phyloP scores from a whole-genome alignment of 768 basidiomycete species.

The Phylloporus arenicola region DNA sequence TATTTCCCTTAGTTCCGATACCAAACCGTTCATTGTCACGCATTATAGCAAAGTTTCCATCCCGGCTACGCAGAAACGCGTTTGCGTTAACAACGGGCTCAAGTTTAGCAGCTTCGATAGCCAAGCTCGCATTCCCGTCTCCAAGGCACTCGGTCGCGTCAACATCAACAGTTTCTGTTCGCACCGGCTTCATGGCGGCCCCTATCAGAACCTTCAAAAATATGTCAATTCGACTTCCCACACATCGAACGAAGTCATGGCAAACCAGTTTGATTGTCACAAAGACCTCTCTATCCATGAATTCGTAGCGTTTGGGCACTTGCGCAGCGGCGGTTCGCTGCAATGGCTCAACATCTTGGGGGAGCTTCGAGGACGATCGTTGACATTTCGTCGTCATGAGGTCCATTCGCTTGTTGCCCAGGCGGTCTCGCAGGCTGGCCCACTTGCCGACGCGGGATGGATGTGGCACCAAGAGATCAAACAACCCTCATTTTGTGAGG shows the following conservation, averaged over 20 bases:
- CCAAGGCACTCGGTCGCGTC: constrained; percentile 7
- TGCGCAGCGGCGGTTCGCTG: constrained; percentile 40
- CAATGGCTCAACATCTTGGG: constrained; percentile 50
- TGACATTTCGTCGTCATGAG: constrained; percentile 37
- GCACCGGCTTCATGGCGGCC: constrained; percentile 26
- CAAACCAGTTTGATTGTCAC: constrained; percentile 39
- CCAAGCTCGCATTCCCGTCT: constrained; percentile 8
- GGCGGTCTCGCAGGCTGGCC: constrained; percentile 41
- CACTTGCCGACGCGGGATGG: constrained; percentile 8
- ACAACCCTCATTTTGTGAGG: constrained; percentile 29
- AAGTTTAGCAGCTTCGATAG: constrained; percentile 28
- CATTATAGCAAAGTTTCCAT: constrained; percentile 15
- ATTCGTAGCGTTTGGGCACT: constrained; percentile 38
- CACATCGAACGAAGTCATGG: constrained; percentile 41
- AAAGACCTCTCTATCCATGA: constrained; percentile 41
- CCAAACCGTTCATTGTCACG: constrained; percentile 15
- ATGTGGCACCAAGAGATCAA: constrained; percentile 40
- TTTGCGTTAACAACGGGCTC: constrained; percentile 34
- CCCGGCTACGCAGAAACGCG: constrained; percentile 6
- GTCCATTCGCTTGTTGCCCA: constrained; percentile 42
- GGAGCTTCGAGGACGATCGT: constrained; percentile 36
- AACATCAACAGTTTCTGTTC: constrained; percentile 27
- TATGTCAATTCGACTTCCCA: constrained; percentile 34
- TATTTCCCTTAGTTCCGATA: constrained; percentile 20
- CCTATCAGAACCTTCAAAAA: constrained; percentile 35